These are phyloP conservation scores for Tephrocybe sp. DNA, from an alignment of 768 basidiomycete species.

Conservation along the genomic window DNA sequence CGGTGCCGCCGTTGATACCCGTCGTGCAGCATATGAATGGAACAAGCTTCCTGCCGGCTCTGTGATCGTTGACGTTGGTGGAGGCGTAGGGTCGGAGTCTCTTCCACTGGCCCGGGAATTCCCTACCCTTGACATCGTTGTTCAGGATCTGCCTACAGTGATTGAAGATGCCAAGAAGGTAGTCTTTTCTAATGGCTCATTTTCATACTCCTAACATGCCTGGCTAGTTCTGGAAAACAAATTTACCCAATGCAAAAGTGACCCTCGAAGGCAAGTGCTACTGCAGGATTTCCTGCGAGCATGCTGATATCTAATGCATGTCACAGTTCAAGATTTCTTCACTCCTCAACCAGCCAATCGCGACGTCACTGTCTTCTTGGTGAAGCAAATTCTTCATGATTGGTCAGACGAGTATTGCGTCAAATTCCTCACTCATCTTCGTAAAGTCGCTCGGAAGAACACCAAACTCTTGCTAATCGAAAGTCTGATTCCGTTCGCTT, in stretches of 20 bases:
- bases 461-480: constrained; percentile 9
- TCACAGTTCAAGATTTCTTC: constrained; percentile 6
- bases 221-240: constrained; percentile 1
- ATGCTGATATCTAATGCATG: no score
- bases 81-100: constrained; percentile 29
- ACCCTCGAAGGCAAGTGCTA: constrained; percentile 7
- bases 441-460: neutral
- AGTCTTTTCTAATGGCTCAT: neutral
- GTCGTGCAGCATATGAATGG: constrained; percentile 11
- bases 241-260: neutral
- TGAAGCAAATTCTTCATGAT: constrained; percentile 12
- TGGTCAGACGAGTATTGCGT: constrained; percentile 9
- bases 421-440: constrained; percentile 3
- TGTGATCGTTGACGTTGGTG: constrained; percentile 34
- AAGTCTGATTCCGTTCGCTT: constrained; percentile 5
- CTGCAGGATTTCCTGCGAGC: neutral
- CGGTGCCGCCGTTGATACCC: neutral
- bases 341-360: constrained; percentile 1
- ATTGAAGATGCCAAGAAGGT: constrained; percentile 22
- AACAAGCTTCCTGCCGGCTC: constrained; percentile 4
- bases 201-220: neutral
- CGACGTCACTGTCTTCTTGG: constrained; percentile 5
- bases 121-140: constrained; percentile 28
- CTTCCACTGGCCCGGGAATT: constrained; percentile 25
- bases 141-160: constrained; percentile 25